These are phyloP conservation scores for Saxophila tyrrhenica DNA, from an alignment of 495 filamentous ascomycete species.

Conservation along the genomic window DNA sequence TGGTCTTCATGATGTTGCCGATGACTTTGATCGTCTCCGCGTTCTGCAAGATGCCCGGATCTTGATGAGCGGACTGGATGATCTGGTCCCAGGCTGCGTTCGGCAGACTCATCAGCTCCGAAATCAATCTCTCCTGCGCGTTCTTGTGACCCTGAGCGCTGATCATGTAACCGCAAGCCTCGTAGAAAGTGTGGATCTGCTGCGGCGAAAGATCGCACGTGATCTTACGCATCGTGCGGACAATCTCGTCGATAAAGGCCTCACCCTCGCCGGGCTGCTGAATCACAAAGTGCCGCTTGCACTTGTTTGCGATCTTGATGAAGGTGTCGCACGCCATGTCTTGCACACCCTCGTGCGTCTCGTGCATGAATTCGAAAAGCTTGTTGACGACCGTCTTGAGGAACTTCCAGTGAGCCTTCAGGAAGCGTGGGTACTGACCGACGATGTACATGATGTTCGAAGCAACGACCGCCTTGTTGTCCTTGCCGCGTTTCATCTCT, in stretches of 20 bases:
- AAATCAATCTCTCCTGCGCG: slow-evolving; percentile 79
- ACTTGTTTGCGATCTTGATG: slow-evolving; percentile 99
- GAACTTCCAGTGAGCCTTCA: slow-evolving; percentile 99
- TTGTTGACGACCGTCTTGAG: slow-evolving; percentile 99
- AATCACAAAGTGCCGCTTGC: slow-evolving; percentile 92
- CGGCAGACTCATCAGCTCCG: slow-evolving; percentile 84
- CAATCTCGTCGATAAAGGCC: slow-evolving; percentile 97
- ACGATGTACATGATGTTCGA: slow-evolving; percentile 99
- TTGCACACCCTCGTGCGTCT: slow-evolving; percentile 98
- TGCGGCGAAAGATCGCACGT: slow-evolving; percentile 90
- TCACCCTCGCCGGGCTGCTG: slow-evolving; percentile 88
- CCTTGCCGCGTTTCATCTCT: slow-evolving; percentile 97
- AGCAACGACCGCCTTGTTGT: slow-evolving; percentile 98
- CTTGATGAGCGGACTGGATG: slow-evolving; percentile 68
- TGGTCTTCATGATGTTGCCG: slow-evolving; percentile 99
- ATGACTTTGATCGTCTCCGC: slow-evolving; percentile 93
- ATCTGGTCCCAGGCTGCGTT: slow-evolving; percentile 94
- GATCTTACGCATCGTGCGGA: slow-evolving; percentile 86
- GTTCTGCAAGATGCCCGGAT: slow-evolving; percentile 76
- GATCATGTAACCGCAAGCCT: slow-evolving; percentile 99
- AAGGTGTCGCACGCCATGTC: slow-evolving; percentile 99
- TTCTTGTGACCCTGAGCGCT: slow-evolving; percentile 89
- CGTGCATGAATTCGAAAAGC: slow-evolving; percentile 99
- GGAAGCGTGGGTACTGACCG: slow-evolving; percentile 92
- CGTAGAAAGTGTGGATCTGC: slow-evolving; percentile 97